These are phyloP conservation scores for Scheffersomyces illinoinensis DNA, from an alignment of 1,139 yeast genomes.

Conservation along the genomic window DNA sequence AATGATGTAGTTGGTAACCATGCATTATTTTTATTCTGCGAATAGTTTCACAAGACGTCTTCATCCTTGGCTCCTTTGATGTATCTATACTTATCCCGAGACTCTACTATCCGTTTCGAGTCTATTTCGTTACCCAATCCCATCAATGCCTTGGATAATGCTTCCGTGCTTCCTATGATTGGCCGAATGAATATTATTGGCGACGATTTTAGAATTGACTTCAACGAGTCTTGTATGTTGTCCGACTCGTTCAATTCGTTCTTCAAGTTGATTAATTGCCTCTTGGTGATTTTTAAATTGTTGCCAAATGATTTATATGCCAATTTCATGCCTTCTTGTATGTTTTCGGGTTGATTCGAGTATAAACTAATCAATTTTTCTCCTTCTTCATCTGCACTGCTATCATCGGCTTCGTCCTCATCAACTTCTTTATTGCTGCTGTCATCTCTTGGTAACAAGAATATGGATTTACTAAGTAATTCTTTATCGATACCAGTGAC, in stretches of 20 bases:
- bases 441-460: constrained; percentile 16
- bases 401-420: constrained; percentile 14
- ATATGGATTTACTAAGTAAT: constrained; percentile 11
- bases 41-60: not conserved
- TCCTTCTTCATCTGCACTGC: constrained; percentile 24
- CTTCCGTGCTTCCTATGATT: constrained; percentile 90
- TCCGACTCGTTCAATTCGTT: constrained; percentile 62
- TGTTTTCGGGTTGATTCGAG: constrained; percentile 77
- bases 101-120: constrained; percentile 49
- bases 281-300: constrained; percentile 66
- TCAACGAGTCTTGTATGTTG: constrained; percentile 65
- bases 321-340: constrained; percentile 68
- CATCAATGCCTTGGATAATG: constrained; percentile 75
- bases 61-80: constrained; percentile 1
- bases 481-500: constrained; percentile 8
- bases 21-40: not conserved
- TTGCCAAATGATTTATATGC: constrained; percentile 75
- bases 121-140: constrained; percentile 84
- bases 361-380: constrained; percentile 68
- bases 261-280: constrained; percentile 61
- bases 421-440: constrained; percentile 22
- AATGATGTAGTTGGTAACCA: not conserved
- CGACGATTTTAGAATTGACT: constrained; percentile 70
- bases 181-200: constrained; percentile 85
- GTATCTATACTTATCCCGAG: constrained; percentile 28